These are phyloP conservation scores for Alternaria incomplexa DNA, from an alignment of 2,329 filamentous ascomycete species.

Conservation along the genomic window DNA sequence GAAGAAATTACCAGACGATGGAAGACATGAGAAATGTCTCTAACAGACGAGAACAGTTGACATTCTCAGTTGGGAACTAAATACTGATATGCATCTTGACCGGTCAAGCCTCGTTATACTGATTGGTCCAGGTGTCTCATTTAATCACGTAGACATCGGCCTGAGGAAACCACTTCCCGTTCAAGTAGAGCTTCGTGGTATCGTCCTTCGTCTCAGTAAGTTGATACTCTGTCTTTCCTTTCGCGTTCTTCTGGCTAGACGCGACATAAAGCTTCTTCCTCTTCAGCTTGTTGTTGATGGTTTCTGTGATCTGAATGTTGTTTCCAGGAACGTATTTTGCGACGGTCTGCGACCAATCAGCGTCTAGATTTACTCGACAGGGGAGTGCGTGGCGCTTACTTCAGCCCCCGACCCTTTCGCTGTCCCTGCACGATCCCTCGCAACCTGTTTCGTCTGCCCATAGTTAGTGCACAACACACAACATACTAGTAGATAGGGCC, in stretches of 20 bases:
- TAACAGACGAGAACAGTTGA: neutral
- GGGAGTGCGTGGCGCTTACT: neutral
- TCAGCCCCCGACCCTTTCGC: neutral
- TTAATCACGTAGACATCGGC: neutral
- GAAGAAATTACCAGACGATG: neutral
- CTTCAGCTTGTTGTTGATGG: neutral
- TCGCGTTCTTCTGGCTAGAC: neutral
- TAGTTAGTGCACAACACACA: neutral
- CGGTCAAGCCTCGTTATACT: neutral
- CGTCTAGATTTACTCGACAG: neutral
- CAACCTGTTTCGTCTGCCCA: neutral
- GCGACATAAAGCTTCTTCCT: neutral
- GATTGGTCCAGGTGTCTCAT: neutral
- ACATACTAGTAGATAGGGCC: neutral
- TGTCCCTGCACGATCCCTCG: neutral
- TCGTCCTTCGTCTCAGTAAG: neutral
- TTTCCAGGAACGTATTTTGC: neutral
- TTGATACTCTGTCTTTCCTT: neutral
- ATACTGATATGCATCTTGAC: neutral
- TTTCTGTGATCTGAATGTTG: neutral
- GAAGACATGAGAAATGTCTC: neutral
- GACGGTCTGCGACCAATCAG: neutral
- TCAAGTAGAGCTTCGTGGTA: neutral
- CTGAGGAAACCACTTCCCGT: neutral
- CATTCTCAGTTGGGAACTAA: neutral